Evolutionary conservation across 345 rosid species (phyloP), one percentile per base, ranked within the genome.

Genomic region (Acer yangbiense): DNA sequence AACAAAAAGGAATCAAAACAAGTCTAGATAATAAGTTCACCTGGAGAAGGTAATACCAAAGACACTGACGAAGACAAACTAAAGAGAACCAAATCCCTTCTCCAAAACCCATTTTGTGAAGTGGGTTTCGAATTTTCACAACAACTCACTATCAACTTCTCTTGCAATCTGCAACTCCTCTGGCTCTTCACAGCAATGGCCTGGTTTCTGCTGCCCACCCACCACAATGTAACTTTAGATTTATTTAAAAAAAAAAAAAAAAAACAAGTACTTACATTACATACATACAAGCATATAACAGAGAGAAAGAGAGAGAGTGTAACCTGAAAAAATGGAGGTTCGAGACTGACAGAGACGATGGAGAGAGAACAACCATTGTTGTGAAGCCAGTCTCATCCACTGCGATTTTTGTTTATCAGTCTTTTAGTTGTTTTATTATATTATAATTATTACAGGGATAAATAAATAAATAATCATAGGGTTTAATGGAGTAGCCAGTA

Each of bases 11-110:
- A 72, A 25, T 7, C 7, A 5, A 61, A 68, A 52, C 18, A 3
- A 65, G 48, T 6, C 50, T 32, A 14, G 12, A 69, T 63, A 78
- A 69, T 63, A 78, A 55, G 68, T 41, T 77, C 73, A 90, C 98
- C 92, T 66, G 90, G 39, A 82, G 80, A 23, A 6, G 91, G 91
- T 5, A 88, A 74, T 81, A 81, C 68, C 74, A 83, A 27, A 61
- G 95, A 80, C 72, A 88, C 20, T 0, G 95, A 87, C 80, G 92
- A 87, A 79, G 93, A 88, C 72, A 95, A 86, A 68, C 91, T 87
- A 78, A 91, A 81, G 14, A 93, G 70, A 76, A 88, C 18, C 81
- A 95, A 85, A 79, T 88, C 91, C 84, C 98, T 88, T 79, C 97
- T 90, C 54, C 80, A 85, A 43, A 92, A 3, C 76, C 86, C 88